Percentiles rank a stretch among this genome's conserved stretches.
Evolutionary conservation across 2,329 filamentous ascomycete genomes (phyloP).

Genomic region (Huntiella savannae): DNA sequence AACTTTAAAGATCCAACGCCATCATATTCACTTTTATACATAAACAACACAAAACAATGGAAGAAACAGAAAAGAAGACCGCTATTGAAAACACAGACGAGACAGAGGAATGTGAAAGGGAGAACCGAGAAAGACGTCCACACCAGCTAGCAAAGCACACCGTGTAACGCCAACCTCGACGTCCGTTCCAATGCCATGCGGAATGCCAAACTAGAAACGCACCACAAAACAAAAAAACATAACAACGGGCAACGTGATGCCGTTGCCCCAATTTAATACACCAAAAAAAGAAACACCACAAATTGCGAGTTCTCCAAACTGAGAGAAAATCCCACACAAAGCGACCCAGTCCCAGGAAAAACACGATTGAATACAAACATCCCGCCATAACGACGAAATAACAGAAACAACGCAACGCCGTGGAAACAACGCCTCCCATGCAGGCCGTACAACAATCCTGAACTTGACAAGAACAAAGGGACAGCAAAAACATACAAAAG

Average conservation of each 20-base stretch:
- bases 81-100: neutral
- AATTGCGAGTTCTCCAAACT: conserved; percentile 10
- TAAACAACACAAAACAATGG: neutral
- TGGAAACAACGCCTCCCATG: conserved; percentile 7
- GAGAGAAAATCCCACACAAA: conserved; percentile 8
- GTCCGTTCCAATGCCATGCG: neutral
- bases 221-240: neutral
- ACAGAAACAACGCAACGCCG: conserved; percentile 11
- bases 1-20: neutral
- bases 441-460: conserved; percentile 11
- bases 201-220: neutral
- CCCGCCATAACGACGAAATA: conserved; percentile 10
- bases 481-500: conserved; percentile 2
- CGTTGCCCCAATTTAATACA: neutral
- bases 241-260: neutral
- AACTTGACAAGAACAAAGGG: conserved; percentile 11
- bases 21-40: neutral
- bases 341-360: conserved; percentile 7
- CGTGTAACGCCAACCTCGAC: conserved; percentile 6
- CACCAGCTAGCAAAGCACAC: conserved; percentile 2
- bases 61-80: conserved; percentile 1
- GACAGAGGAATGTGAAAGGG: neutral
- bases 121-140: conserved; percentile 1
- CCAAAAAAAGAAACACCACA: conserved; percentile 4
- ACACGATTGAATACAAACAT: conserved; percentile 8